phyloP scores from a whole-genome alignment of 148 eudicot species.

The Diospyros kaki region DNA sequence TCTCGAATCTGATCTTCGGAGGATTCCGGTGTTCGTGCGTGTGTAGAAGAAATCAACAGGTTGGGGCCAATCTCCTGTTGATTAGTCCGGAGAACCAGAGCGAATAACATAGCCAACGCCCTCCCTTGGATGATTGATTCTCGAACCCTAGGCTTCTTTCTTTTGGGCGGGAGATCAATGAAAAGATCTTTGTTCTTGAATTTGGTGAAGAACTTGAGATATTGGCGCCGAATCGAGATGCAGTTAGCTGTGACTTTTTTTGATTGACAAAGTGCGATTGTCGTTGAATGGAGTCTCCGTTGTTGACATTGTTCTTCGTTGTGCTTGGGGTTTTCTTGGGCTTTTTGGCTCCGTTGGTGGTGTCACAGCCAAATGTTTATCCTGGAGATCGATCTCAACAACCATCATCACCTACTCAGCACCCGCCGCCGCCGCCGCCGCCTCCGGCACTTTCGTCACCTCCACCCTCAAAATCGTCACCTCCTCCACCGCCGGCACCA shows the following conservation, averaged over 20 bases:
- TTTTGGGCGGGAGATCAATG: neutral
- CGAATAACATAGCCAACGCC: neutral
- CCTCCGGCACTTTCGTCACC: conserved; percentile 3
- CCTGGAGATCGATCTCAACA: conserved; percentile 1
- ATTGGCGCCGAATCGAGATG: conserved; percentile 21
- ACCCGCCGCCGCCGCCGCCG: neutral
- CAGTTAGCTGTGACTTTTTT: conserved; percentile 1
- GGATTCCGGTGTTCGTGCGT: neutral
- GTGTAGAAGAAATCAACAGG: conserved; percentile 13
- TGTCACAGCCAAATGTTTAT: conserved; percentile 21
- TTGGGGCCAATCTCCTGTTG: conserved; percentile 3
- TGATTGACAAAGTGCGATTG: neutral
- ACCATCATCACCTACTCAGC: conserved; percentile 10
- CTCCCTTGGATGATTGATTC: neutral
- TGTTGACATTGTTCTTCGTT: conserved; percentile 14
- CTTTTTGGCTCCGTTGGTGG: conserved; percentile 23
- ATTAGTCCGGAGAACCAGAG: conserved; percentile 10
- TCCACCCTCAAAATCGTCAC: conserved; percentile 3
- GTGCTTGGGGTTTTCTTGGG: conserved; percentile 15
- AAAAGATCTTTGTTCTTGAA: no score
- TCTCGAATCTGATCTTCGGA: neutral
- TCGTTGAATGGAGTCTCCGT: conserved; percentile 38
- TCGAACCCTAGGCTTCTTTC: conserved; percentile 12
- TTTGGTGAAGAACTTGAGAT: neutral
- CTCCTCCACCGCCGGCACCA: neutral